Evolutionary conservation across 2,329 filamentous ascomycete species (phyloP), one percentile per base, ranked within the genome.

Genomic region (Xylariaceae sp.): DNA sequence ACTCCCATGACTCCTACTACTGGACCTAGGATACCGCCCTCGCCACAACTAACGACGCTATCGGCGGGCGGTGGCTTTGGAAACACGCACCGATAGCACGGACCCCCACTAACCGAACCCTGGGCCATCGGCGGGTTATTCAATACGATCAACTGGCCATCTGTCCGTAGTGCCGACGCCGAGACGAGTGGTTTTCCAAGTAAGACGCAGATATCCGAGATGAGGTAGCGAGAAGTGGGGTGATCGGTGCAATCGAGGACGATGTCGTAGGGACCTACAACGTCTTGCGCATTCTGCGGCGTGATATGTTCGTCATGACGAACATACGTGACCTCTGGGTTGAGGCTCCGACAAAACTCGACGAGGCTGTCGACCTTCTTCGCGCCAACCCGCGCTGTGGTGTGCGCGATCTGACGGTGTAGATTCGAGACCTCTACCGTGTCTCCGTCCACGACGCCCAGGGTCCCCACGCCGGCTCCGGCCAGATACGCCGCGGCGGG

Each of bases 171-270:
- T 0, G 94, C 93, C 0, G 92, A 95, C 1, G 93, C 94, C 3
- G 92, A 96, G 10, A 97, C 84, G 13, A 99, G 81, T 0, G 91
- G 86, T 66, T 91, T 94, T 2, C 80, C 75, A 0, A 92, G 78
- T 3, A 96, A 77, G 8, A 97, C 88, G 63, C 91, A 95, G 13
- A 89, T 83, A 68, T 99, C 94, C 0, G 91, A 96, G 60, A 97
- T 90, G 39, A 97, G 82, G 70, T 99, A 97, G 36, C 94, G 89
- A 0, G 91, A 90, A 1, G 90, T 88, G 0, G 94, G 93, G 60
- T 93, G 92, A 72, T 99, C 94, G 8, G 93, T 97, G 70, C 94
- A 99, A 72, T 99, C 94, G 10, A 99, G 84, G 1, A 97, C 84
- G 1, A 97, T 63, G 64, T 96, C 91, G 68, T 96, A 97, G 3